Percentiles rank a stretch among this genome's conserved stretches.
phyloP scores from a whole-genome alignment of 148 eudicot species.

The Diospyros kaki region DNA sequence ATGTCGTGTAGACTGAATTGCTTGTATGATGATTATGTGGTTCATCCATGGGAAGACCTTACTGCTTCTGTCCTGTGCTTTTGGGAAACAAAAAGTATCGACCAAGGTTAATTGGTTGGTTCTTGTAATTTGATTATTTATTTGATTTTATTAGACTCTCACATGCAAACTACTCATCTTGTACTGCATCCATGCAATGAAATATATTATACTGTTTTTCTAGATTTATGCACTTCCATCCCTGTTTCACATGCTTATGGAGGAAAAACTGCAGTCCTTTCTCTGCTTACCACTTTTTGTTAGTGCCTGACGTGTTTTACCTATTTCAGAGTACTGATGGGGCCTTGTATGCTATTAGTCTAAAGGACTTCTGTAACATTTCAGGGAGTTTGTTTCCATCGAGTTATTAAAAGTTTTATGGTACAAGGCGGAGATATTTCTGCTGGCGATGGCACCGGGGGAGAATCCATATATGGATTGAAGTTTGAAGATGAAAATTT shows the following conservation, averaged over 20 bases:
- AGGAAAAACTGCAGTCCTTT: background rate
- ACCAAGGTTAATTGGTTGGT: too few relatives aligned
- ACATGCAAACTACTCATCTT: too few relatives aligned
- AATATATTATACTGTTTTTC: background rate
- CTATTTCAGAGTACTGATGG: background rate
- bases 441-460: constrained; percentile 88
- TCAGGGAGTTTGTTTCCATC: constrained; percentile 71
- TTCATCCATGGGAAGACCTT: too few relatives aligned
- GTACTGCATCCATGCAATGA: too few relatives aligned
- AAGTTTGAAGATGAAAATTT: constrained; percentile 88
- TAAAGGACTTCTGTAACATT: background rate
- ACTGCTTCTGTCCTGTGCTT: too few relatives aligned
- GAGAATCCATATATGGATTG: constrained; percentile 89
- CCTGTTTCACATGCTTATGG: background rate
- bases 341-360: background rate
- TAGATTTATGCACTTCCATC: background rate
- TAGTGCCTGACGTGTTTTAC: background rate
- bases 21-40: too few relatives aligned
- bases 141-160: too few relatives aligned
- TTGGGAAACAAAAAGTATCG: too few relatives aligned
- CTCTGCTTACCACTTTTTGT: background rate
- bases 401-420: constrained; percentile 73
- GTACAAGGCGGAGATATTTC: constrained; percentile 88
- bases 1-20: too few relatives aligned
- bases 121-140: too few relatives aligned